Base-by-base conservation (phyloP, 768 basidiomycete species). In the Agrocybe chaxingu region DNA sequence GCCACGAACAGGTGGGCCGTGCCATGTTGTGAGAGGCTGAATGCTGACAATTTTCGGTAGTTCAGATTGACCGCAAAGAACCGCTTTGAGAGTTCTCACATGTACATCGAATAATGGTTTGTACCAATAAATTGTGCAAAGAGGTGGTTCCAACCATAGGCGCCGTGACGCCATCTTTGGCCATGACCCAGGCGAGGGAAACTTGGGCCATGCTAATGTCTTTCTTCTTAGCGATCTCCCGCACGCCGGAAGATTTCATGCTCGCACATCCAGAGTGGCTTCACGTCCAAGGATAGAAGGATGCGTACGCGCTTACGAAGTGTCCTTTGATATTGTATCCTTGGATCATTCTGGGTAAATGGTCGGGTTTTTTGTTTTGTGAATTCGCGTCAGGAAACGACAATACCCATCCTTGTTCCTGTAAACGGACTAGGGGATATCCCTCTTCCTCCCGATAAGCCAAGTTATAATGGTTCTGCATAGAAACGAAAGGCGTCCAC, bases 361-460 rank as follows among this genome's bases (percentile, higher is more conserved):
- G 12, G 8, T 24, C 24, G 5, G 4, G 6, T 8, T 18, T 18
- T 49, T 32, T 11, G 8, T 36, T 31, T 33, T n/a, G 3, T 32
- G 5, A 13, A 2, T 44, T 30, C 24, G 2, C 10, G 9, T 0
- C 16, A 24, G 24, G 32, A 19, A 10, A n/a, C 42, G 24, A 8
- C 55, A 60, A 41, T 47, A 67, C 73, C 65, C 35, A 55, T 80
- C 77, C 1, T 63, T 66, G 24, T 60, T 57, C 11, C 67, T 66
- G 8, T 78, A 71, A 18, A 59, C 66, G 0, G 64, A 1, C 75
- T 77, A 2, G 84, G 84, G 57, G 83, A 79, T 79, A 82, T 81
- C 57, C 81, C 80, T 82, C 83, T 58, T 87, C 84, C 60, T 87
- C 85, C 11, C 84, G 70, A 56, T 87, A 86, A 9, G 80, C 58